A percentile compares a stretch with the other conserved stretches of the same genome.
Conservation (phyloP, 2,329 filamentous ascomycete species). For the Fusarium vanettenii region DNA sequence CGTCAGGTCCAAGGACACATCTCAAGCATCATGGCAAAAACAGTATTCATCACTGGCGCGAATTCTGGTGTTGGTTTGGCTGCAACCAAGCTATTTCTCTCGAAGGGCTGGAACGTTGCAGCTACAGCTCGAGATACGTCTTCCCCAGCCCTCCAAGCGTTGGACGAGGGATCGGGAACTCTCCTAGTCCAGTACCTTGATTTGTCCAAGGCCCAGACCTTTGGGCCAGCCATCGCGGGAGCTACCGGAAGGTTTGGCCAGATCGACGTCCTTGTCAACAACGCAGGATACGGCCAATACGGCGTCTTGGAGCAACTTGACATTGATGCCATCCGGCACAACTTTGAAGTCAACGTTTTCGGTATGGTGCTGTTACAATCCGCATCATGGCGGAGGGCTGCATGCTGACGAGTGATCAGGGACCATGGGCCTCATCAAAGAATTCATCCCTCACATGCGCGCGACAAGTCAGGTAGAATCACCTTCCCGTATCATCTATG, state of each 20-base stretch:
- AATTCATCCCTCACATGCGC: conserved; percentile 24
- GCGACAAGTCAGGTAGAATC: conserved; percentile 11
- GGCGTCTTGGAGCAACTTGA: conserved; percentile 18
- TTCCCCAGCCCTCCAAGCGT: background rate
- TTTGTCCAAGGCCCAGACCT: conserved; percentile 12
- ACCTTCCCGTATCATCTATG: conserved; percentile 12
- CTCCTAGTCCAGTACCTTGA: conserved; percentile 13
- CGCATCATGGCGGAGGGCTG: conserved; percentile 2
- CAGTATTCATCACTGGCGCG: conserved; percentile 19
- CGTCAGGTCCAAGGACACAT: background rate
- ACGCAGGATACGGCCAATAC: conserved; percentile 21
- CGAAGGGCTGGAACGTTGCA: conserved; percentile 8
- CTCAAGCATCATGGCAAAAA: background rate
- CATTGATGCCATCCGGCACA: conserved; percentile 14
- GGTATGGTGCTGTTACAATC: conserved; percentile 14
- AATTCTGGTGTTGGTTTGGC: conserved; percentile 19
- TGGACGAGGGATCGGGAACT: background rate
- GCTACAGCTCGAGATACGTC: background rate
- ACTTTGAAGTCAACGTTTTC: conserved; percentile 29
- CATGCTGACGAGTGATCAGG: conserved; percentile 13
- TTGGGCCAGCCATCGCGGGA: conserved; percentile 20
- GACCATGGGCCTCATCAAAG: conserved; percentile 17
- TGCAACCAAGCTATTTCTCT: conserved; percentile 15
- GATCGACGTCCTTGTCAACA: conserved; percentile 30
- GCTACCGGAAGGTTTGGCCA: conserved; percentile 25